These are phyloP conservation scores for Amaranthus tricolor DNA, from an alignment of 179 eudicot species.

Conservation along the genomic window DNA sequence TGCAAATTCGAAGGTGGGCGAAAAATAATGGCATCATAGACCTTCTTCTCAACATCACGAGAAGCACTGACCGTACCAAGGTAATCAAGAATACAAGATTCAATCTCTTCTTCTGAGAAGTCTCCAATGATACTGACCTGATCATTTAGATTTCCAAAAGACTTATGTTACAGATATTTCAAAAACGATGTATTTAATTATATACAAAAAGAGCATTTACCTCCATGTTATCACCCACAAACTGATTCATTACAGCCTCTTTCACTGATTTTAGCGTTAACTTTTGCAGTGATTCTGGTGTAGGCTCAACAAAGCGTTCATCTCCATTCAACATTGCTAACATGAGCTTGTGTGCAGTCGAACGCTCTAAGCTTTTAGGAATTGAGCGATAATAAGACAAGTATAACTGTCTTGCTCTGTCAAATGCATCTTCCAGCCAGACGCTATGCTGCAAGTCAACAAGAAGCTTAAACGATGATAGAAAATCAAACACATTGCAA, in stretches of 20 bases:
- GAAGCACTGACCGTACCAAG: slow-evolving; percentile 77
- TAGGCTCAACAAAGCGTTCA: slow-evolving; percentile 98
- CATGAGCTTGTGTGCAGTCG: slow-evolving; percentile 96
- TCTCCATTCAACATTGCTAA: slow-evolving; percentile 94
- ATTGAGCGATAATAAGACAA: slow-evolving; percentile 92
- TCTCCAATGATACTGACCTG: slow-evolving; percentile 98
- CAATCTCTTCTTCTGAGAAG: slow-evolving; percentile 90
- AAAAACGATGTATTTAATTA: neutral
- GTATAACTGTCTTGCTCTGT: slow-evolving; percentile 91
- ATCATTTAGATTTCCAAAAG: slow-evolving; percentile 13
- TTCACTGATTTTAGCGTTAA: slow-evolving; percentile 71
- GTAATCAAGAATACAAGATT: slow-evolving; percentile 95
- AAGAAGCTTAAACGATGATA: slow-evolving; percentile 8
- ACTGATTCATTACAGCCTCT: slow-evolving; percentile 94
- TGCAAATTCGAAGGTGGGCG: slow-evolving; percentile 79
- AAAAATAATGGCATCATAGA: slow-evolving; percentile 52
- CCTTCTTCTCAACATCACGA: slow-evolving; percentile 38
- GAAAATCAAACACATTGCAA: slow-evolving; percentile 4
- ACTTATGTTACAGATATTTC: neutral
- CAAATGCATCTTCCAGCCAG: slow-evolving; percentile 99
- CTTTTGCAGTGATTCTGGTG: slow-evolving; percentile 80
- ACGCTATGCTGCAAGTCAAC: slow-evolving; percentile 88
- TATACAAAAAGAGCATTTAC: slow-evolving; percentile 34
- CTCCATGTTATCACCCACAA: slow-evolving; percentile 93
- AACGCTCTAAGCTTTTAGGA: slow-evolving; percentile 98